These are phyloP conservation scores for Zymoseptoria tritici DNA, from an alignment of 2,329 filamentous ascomycete genomes.

Conservation along the genomic window DNA sequence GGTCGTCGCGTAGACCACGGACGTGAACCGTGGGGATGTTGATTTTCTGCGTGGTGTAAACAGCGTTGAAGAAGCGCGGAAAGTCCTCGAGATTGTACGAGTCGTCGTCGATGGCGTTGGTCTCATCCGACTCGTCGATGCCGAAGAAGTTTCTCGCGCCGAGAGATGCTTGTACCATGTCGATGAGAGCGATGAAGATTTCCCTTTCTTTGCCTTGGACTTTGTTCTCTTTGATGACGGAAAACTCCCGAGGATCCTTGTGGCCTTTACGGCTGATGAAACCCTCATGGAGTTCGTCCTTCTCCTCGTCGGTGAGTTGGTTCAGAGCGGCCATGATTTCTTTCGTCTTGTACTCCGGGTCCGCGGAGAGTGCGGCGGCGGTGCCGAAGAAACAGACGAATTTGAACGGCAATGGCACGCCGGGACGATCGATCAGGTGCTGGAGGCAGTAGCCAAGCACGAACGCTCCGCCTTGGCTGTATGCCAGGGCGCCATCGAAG, in stretches of 20 bases:
- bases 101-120: constrained; percentile 1
- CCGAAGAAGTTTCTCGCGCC: constrained; percentile 3
- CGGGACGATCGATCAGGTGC: constrained; percentile 1
- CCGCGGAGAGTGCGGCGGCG: constrained; percentile 1
- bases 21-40: constrained; percentile 1
- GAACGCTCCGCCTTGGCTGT: not conserved
- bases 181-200: constrained; percentile 2
- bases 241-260: constrained; percentile 1
- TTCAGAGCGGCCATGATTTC: constrained; percentile 1
- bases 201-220: constrained; percentile 1
- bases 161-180: constrained; percentile 3
- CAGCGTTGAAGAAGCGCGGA: constrained; percentile 1
- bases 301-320: constrained; percentile 1
- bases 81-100: not conserved
- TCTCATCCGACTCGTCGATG: constrained; percentile 2
- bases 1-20: not conserved
- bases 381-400: constrained; percentile 1
- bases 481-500: not conserved
- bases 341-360: constrained; percentile 1
- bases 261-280: constrained; percentile 3
- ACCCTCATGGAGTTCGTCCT: constrained; percentile 3
- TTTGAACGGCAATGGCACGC: constrained; percentile 2
- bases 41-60: constrained; percentile 1
- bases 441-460: constrained; percentile 1
- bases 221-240: not conserved